phyloP scores from a whole-genome alignment of 2,329 filamentous ascomycete genomes.

The Aspergillus ochraceus region DNA sequence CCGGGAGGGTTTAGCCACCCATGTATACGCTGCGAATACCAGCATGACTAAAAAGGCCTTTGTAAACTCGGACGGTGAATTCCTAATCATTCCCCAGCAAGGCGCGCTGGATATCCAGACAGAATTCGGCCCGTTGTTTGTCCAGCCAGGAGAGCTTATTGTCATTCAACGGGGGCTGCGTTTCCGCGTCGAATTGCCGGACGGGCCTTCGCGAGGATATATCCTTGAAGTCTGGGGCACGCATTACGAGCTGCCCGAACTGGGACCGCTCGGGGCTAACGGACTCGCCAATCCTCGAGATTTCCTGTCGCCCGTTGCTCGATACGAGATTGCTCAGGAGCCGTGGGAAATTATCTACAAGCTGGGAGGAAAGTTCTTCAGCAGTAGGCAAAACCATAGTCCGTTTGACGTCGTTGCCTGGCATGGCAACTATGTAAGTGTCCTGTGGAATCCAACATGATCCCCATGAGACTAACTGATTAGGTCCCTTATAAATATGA shows the following conservation, averaged over 20 bases:
- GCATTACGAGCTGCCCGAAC: constrained; percentile 65
- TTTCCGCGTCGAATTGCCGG: constrained; percentile 60
- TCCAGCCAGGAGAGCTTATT: constrained; percentile 67
- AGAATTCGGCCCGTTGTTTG: constrained; percentile 63
- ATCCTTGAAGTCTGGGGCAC: constrained; percentile 67
- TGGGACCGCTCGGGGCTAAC: constrained; percentile 66
- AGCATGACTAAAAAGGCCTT: constrained; percentile 59
- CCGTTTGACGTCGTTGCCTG: constrained; percentile 72
- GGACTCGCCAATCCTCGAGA: constrained; percentile 66
- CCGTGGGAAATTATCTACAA: constrained; percentile 63
- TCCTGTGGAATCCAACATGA: background rate
- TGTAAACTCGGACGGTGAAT: constrained; percentile 64
- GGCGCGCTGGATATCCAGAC: constrained; percentile 68
- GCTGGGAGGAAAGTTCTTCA: constrained; percentile 61
- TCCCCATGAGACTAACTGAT: background rate
- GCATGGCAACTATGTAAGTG: constrained; percentile 63
- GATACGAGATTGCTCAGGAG: constrained; percentile 56
- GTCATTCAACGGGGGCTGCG: constrained; percentile 67
- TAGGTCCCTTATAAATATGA: constrained; percentile 44
- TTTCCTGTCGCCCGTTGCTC: constrained; percentile 63
- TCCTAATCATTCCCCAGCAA: constrained; percentile 65
- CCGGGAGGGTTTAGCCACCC: constrained; percentile 57
- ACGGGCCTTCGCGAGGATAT: constrained; percentile 64
- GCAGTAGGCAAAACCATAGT: constrained; percentile 61
- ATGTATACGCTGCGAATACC: constrained; percentile 57